A percentile compares a stretch with the other conserved stretches of the same genome.
Evolutionary conservation across 139 green algal species (phyloP).

Genomic region (Chlorella vulgaris): DNA sequence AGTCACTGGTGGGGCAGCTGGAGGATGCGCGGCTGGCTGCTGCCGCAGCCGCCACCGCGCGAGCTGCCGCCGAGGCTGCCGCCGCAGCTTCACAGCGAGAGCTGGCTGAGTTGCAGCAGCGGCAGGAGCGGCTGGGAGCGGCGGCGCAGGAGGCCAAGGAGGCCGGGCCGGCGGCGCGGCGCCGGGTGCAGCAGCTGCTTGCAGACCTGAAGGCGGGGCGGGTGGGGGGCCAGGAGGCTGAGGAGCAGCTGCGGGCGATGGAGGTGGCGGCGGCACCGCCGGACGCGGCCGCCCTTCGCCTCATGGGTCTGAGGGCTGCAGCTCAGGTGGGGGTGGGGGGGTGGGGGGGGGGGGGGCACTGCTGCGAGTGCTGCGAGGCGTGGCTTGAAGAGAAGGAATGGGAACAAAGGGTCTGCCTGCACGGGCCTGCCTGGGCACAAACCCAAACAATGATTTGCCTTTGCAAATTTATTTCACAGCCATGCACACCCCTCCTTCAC

Average conservation of each 20-base stretch:
- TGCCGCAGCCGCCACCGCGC: not conserved
- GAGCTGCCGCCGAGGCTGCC: slow-evolving; percentile 12
- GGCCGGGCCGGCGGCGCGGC: not conserved
- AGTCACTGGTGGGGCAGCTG: slow-evolving; percentile 40
- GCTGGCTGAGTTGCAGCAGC: slow-evolving; percentile 10
- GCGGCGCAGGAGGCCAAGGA: not conserved
- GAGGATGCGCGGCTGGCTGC: slow-evolving; percentile 1
- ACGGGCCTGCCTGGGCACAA: no score
- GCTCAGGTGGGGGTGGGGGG: not conserved
- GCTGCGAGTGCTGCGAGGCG: not conserved
- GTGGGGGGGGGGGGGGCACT: not conserved
- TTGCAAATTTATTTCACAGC: no score
- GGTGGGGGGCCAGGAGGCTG: not conserved
- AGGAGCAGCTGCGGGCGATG: slow-evolving; percentile 31
- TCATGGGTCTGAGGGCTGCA: slow-evolving; percentile 9
- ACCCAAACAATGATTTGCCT: no score
- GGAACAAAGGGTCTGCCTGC: no score
- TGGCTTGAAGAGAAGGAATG: no score
- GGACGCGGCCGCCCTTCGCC: not conserved
- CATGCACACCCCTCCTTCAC: no score
- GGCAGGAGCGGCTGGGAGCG: not conserved
- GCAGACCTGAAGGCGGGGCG: slow-evolving; percentile 13
- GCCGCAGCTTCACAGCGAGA: slow-evolving; percentile 10
- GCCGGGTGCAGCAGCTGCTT: not conserved
- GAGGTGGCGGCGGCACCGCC: slow-evolving; percentile 21